Evolutionary conservation across 2,329 filamentous ascomycete species (phyloP).

Genomic region (Exophiala oligosperma): DNA sequence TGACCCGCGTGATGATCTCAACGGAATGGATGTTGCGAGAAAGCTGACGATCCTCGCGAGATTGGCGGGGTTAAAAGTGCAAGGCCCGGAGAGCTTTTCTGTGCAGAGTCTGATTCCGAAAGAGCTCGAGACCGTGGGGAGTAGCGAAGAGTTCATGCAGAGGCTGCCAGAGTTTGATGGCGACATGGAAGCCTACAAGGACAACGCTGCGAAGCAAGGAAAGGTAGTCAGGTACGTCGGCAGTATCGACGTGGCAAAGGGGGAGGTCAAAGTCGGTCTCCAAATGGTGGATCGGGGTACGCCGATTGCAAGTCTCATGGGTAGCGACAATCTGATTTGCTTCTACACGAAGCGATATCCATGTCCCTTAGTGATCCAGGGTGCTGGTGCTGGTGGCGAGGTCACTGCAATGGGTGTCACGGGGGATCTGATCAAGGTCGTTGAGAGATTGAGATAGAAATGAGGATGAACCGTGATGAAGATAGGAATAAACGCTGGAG

Average conservation of each 20-base stretch:
- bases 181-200: conserved; percentile 87
- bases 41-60: conserved; percentile 95
- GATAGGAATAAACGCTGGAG: not conserved
- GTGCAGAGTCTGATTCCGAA: conserved; percentile 91
- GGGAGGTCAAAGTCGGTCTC: conserved; percentile 85
- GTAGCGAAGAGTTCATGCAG: conserved; percentile 82
- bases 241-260: conserved; percentile 80
- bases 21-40: conserved; percentile 86
- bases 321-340: conserved; percentile 98
- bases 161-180: conserved; percentile 78
- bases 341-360: conserved; percentile 96
- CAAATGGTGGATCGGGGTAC: conserved; percentile 86
- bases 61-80: conserved; percentile 75
- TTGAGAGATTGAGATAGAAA: conserved; percentile 65
- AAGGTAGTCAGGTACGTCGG: conserved; percentile 95
- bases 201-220: conserved; percentile 78
- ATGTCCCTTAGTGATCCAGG: conserved; percentile 92
- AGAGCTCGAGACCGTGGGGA: conserved; percentile 74
- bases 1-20: conserved; percentile 81
- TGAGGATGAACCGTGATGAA: not conserved
- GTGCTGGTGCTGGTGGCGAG: conserved; percentile 88
- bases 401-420: conserved; percentile 98
- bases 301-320: conserved; percentile 91
- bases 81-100: conserved; percentile 84
- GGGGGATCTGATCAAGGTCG: conserved; percentile 86